Evolutionary conservation across 1,139 yeast genomes (phyloP), one percentile per base, ranked within the genome.

Genomic region (Pichia kudriavzevii): DNA sequence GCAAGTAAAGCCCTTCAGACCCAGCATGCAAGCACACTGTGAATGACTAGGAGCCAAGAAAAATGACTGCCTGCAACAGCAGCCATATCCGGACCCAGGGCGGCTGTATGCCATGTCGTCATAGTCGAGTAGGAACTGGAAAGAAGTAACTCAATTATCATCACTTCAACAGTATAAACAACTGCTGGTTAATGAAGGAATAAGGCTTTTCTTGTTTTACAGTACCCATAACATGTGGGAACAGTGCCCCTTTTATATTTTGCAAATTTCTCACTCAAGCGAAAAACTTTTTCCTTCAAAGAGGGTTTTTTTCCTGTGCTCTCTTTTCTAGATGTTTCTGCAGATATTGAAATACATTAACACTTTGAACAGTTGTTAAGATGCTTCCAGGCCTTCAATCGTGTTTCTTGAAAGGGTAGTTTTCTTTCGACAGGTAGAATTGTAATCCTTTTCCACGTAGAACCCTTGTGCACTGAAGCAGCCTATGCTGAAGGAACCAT

Each of bases 71-170:
- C 39, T 48, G 57, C 55, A 46, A 53, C 30, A 42, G 50, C 31
- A 33, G 13, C 28, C 41, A 48, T 50, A 49, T 49, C 48, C 36
- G 39, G 17, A 26, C 27, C 44, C 47, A 36, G 42, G 63, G 71
- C 80, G 62, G 64, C 75, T 77, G 65, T 74, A 75, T 69, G 60
- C 74, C 78, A 76, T 76, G 79, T 79, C 85, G 79, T 76, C 88
- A 79, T 72, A 73, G 84, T 79, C 88, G 85, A 72, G 74, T 80
- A 71, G 45, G 84, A 69, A 77, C 70, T 75, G 80, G 83, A 78
- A 76, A 79, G 82, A 76, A 55, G 59, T 47, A 46, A 71, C 78
- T 70, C 69, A 67, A 47, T 33, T 61, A 61, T 73, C 79, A 71
- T 73, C 79, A 73, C 59, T 43, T 56, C 23, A 41, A 40, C 42